phyloP scores from a whole-genome alignment of 2,329 filamentous ascomycete species.

The Aspergillus sp. region DNA sequence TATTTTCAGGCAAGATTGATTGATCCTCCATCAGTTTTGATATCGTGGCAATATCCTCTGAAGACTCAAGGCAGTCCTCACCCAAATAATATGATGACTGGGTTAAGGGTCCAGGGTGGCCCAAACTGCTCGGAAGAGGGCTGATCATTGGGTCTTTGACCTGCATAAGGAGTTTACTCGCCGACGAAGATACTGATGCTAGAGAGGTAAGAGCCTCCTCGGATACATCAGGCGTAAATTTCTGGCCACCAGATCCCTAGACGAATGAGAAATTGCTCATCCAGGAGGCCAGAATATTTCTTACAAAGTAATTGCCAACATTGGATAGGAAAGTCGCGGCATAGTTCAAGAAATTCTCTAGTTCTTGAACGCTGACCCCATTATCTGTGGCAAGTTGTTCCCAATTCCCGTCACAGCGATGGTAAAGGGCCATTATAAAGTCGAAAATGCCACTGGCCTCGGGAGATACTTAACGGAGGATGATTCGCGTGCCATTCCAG shows the following conservation, averaged over 20 bases:
- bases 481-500: conserved; percentile 50
- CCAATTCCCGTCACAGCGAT: conserved; percentile 53
- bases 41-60: conserved; percentile 47
- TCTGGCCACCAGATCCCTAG: conserved; percentile 32
- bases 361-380: conserved; percentile 45
- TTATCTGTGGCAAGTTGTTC: conserved; percentile 32
- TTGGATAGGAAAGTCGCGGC: conserved; percentile 56
- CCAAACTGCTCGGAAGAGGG: conserved; percentile 32
- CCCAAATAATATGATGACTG: conserved; percentile 38
- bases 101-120: conserved; percentile 52
- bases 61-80: conserved; percentile 38
- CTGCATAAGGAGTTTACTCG: neutral
- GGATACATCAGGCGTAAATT: conserved; percentile 27
- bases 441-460: conserved; percentile 58
- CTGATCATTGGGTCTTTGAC: conserved; percentile 18
- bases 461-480: conserved; percentile 55
- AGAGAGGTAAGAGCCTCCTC: conserved; percentile 15
- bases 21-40: conserved; percentile 52
- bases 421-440: conserved; percentile 55
- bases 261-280: conserved; percentile 21
- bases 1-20: conserved; percentile 49
- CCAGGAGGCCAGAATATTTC: conserved; percentile 3
- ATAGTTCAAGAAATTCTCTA: conserved; percentile 46
- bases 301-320: conserved; percentile 52
- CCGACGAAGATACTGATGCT: neutral